These are phyloP conservation scores for Gynostemma pentaphyllum DNA, from an alignment of 306 rosid species.

Conservation along the genomic window DNA sequence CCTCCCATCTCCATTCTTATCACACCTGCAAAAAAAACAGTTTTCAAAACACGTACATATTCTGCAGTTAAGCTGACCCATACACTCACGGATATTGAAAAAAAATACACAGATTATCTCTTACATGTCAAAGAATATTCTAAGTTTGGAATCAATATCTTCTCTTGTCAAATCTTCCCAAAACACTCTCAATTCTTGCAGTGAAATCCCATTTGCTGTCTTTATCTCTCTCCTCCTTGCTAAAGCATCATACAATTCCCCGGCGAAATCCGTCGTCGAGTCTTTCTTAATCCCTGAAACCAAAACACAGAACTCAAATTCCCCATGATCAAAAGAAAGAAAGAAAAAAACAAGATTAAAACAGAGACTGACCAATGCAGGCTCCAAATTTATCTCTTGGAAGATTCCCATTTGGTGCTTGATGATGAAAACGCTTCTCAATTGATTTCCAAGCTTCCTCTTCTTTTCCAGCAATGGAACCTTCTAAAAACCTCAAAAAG, in stretches of 20 bases:
- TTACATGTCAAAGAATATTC: slow-evolving; percentile 68
- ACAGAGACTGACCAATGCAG: slow-evolving; percentile 47
- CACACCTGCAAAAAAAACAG: slow-evolving; percentile 36
- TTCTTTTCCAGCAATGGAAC: slow-evolving; percentile 60
- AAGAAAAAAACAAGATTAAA: background rate
- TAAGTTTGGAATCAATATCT: slow-evolving; percentile 50
- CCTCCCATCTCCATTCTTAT: slow-evolving; percentile 64
- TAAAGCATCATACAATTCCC: slow-evolving; percentile 41
- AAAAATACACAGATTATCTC: background rate
- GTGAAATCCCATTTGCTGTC: slow-evolving; percentile 22
- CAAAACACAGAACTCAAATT: background rate
- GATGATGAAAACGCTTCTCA: slow-evolving; percentile 44
- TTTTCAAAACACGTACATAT: background rate
- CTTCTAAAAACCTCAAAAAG: slow-evolving; percentile 67
- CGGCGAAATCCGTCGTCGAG: slow-evolving; percentile 52
- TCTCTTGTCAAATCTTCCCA: slow-evolving; percentile 52
- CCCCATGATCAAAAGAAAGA: background rate
- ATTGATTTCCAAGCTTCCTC: slow-evolving; percentile 53
- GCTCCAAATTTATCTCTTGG: slow-evolving; percentile 58
- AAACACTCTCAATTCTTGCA: slow-evolving; percentile 25
- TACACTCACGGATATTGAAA: too few relatives aligned
- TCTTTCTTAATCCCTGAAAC: slow-evolving; percentile 46
- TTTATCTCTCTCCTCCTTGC: slow-evolving; percentile 31
- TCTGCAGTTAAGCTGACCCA: too few relatives aligned
- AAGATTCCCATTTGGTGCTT: slow-evolving; percentile 38